A percentile compares a stretch with the other conserved stretches of the same genome.
These are phyloP conservation scores for Globisporangium iwayamae DNA, from an alignment of 352 stramenopile genomes.

Conservation along the genomic window DNA sequence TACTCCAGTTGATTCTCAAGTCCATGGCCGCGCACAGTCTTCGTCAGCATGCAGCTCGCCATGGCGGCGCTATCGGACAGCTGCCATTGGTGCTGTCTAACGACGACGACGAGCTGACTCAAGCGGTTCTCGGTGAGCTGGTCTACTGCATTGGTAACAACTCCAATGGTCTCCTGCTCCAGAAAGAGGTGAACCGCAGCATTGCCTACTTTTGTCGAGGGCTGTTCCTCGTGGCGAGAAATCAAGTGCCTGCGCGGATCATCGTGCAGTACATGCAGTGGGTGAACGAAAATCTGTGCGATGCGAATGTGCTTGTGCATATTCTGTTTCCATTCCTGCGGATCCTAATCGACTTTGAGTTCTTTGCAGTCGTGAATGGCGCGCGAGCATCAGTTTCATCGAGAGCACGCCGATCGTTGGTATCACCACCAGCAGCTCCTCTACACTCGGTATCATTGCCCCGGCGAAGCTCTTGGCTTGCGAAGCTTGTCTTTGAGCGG, in stretches of 20 bases:
- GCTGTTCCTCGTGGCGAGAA: constrained; percentile 52
- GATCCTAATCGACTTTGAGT: constrained; percentile 66
- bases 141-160: constrained; percentile 28
- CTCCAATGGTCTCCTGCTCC: constrained; percentile 37
- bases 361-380: constrained; percentile 61
- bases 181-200: constrained; percentile 70
- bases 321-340: constrained; percentile 67
- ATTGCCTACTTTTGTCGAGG: constrained; percentile 51
- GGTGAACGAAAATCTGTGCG: constrained; percentile 31
- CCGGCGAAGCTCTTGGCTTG: constrained; percentile 35
- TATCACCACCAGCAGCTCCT: not conserved
- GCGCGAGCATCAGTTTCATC: constrained; percentile 7
- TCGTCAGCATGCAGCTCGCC: constrained; percentile 2
- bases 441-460: not conserved
- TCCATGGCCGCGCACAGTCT: constrained; percentile 48
- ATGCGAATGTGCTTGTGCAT: constrained; percentile 56
- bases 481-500: constrained; percentile 44
- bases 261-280: constrained; percentile 42
- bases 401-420: not conserved
- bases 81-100: constrained; percentile 13
- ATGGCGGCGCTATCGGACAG: not conserved
- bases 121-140: constrained; percentile 42
- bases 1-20: constrained; percentile 69
- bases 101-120: constrained; percentile 40
- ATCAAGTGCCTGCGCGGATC: constrained; percentile 35